A percentile compares a stretch with the other conserved stretches of the same genome.
Evolutionary conservation across 192 early-diverging fungal species (phyloP).

Genomic region (Coemansia sp.): DNA sequence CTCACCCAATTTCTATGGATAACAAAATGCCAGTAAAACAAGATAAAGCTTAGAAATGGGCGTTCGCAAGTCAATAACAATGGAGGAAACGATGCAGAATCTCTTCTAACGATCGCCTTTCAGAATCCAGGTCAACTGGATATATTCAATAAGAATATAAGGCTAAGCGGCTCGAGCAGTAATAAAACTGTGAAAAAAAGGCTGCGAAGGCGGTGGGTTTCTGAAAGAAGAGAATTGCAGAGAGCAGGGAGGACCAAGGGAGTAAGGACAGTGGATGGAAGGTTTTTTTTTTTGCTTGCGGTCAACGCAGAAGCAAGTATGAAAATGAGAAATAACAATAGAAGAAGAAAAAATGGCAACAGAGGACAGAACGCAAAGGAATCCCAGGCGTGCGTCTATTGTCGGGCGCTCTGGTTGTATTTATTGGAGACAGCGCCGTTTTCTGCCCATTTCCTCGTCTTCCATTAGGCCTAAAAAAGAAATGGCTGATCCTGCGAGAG

Average conservation of each 20-base stretch:
- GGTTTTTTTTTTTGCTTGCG: conserved; percentile 43
- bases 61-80: background rate
- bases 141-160: background rate
- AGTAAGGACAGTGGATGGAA: background rate
- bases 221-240: background rate
- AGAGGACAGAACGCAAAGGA: conserved; percentile 22
- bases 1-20: background rate
- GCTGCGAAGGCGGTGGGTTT: background rate
- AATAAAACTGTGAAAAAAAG: background rate
- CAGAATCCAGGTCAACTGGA: conserved; percentile 2
- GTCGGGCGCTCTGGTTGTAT: conserved; percentile 1
- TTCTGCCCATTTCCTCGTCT: conserved; percentile 5
- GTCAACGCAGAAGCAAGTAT: conserved; percentile 55
- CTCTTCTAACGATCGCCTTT: background rate
- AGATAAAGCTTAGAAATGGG: background rate
- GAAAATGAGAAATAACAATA: conserved; percentile 15
- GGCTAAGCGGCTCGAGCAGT: background rate
- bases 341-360: conserved; percentile 14
- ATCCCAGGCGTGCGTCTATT: background rate
- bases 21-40: conserved; percentile 2
- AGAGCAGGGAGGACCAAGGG: conserved; percentile 6
- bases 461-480: conserved; percentile 6
- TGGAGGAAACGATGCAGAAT: background rate
- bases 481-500: background rate
- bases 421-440: conserved; percentile 6